A percentile compares a stretch with the other conserved stretches of the same genome.
phyloP scores from a whole-genome alignment of 208 protist genomes.

The Crithidia bombi region DNA sequence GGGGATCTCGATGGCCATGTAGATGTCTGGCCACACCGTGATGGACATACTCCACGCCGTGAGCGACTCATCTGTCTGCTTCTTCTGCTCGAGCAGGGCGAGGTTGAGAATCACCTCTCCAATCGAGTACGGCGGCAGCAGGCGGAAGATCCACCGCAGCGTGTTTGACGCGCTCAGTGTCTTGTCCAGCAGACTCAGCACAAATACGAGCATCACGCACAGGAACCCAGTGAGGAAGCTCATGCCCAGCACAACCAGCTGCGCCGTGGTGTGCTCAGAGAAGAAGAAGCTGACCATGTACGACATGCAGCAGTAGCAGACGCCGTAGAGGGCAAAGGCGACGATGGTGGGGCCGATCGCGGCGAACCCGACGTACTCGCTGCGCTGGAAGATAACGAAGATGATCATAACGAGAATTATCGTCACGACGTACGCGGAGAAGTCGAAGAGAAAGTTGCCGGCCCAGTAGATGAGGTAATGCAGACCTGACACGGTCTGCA shows the following conservation, averaged over 20 bases:
- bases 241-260: slow-evolving; percentile 51
- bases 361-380: slow-evolving; percentile 51
- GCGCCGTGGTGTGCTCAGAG: slow-evolving; percentile 54
- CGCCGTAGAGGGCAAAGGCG: slow-evolving; percentile 50
- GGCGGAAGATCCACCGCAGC: slow-evolving; percentile 59
- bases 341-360: slow-evolving; percentile 42
- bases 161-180: slow-evolving; percentile 39
- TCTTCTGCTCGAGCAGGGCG: slow-evolving; percentile 36
- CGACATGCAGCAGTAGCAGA: slow-evolving; percentile 37
- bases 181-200: slow-evolving; percentile 43
- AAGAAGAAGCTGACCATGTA: slow-evolving; percentile 73
- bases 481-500: slow-evolving; percentile 82
- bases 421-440: slow-evolving; percentile 45
- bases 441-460: slow-evolving; percentile 72
- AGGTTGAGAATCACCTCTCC: slow-evolving; percentile 73
- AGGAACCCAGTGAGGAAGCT: slow-evolving; percentile 75
- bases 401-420: slow-evolving; percentile 43
- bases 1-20: slow-evolving; percentile 61
- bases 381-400: slow-evolving; percentile 52
- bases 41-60: slow-evolving; percentile 43
- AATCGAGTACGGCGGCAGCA: slow-evolving; percentile 64
- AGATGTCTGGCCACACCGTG: slow-evolving; percentile 45
- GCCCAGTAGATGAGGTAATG: slow-evolving; percentile 71
- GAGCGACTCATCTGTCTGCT: slow-evolving; percentile 17
- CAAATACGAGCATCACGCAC: slow-evolving; percentile 53